Evolutionary conservation across 1,284 basidiomycete genomes (phyloP).

Genomic region (Ustilago sp.): DNA sequence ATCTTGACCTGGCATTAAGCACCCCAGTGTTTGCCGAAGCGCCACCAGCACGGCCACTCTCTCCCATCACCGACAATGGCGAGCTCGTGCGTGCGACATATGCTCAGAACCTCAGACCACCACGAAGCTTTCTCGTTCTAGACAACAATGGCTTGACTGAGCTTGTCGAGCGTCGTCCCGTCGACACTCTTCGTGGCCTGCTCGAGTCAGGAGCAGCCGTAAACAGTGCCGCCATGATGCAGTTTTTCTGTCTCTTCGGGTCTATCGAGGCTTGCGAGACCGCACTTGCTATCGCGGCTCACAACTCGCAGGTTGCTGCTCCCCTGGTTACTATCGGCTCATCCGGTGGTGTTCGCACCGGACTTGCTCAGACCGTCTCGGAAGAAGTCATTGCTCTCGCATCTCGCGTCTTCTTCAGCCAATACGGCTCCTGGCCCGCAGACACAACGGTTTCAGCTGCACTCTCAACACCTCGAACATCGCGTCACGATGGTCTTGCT

Average conservation of each 20-base stretch:
- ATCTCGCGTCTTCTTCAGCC: constrained; percentile 64
- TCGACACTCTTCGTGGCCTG: constrained; percentile 79
- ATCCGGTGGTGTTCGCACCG: constrained; percentile 21
- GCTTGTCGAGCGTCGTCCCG: constrained; percentile 82
- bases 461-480: constrained; percentile 49
- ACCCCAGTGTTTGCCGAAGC: constrained; percentile 60
- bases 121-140: constrained; percentile 84
- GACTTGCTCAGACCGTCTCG: constrained; percentile 43
- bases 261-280: constrained; percentile 82
- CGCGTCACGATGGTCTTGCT: constrained; percentile 85
- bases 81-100: constrained; percentile 79
- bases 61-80: constrained; percentile 49
- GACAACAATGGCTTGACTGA: constrained; percentile 86
- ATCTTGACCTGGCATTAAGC: constrained; percentile 50
- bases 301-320: constrained; percentile 62
- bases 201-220: constrained; percentile 66
- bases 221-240: constrained; percentile 61
- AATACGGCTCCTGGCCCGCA: constrained; percentile 61
- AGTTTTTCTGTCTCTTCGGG: constrained; percentile 64
- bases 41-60: constrained; percentile 15
- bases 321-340: constrained; percentile 42
- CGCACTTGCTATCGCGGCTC: constrained; percentile 78
- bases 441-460: constrained; percentile 56
- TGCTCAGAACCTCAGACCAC: constrained; percentile 79
- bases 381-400: constrained; percentile 64